These are phyloP conservation scores for Citrus australasica DNA, from an alignment of 345 rosid genomes.

Conservation along the genomic window DNA sequence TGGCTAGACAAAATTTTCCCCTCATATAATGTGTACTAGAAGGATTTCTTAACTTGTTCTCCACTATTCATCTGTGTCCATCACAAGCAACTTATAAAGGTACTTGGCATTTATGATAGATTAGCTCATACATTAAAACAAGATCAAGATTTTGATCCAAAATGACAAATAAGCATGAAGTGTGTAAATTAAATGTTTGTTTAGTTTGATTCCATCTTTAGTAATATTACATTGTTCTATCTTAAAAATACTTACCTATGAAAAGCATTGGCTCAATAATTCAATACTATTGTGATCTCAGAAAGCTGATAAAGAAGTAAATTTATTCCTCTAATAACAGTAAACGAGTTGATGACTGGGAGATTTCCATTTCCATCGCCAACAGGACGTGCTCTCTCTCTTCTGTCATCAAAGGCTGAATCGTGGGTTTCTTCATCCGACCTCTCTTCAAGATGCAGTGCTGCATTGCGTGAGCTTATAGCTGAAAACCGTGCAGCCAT, in stretches of 20 bases:
- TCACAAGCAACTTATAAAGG: background rate
- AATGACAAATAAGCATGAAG: background rate
- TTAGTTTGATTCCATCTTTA: too few species aligned
- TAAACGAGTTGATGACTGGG: slow-evolving; percentile 18
- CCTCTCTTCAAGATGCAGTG: slow-evolving; percentile 46
- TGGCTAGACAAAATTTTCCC: too few species aligned
- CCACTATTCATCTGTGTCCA: too few species aligned
- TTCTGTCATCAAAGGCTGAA: slow-evolving; percentile 52
- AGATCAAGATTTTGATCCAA: background rate
- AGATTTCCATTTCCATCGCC: slow-evolving; percentile 20
- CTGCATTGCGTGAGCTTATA: slow-evolving; percentile 45
- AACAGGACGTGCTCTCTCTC: slow-evolving; percentile 61
- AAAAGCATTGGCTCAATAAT: too few species aligned
- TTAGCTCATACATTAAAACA: background rate
- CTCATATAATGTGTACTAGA: background rate
- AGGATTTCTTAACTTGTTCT: background rate
- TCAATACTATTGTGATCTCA: background rate
- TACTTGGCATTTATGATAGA: background rate
- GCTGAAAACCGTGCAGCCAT: slow-evolving; percentile 47
- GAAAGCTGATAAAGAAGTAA: background rate
- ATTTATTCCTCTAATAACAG: background rate
- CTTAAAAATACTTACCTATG: too few species aligned
- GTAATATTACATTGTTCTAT: too few species aligned
- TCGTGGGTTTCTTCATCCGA: slow-evolving; percentile 41
- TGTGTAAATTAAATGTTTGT: background rate